Base-by-base conservation (phyloP, 345 rosid species). In the Melastoma malabathricum region DNA sequence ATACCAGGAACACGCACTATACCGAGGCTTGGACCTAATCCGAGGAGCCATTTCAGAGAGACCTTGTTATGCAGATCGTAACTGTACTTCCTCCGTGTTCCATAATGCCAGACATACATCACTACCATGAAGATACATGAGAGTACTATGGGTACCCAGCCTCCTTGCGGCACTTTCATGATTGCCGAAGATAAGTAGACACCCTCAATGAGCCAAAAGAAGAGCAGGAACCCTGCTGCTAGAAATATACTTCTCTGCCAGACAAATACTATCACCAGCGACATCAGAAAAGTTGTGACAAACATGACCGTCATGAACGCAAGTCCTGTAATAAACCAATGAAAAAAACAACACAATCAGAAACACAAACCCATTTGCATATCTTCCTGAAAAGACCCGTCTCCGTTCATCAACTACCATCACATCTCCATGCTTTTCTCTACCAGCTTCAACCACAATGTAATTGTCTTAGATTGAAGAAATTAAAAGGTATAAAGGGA, bases 231-330 rank as follows among this genome's bases (percentile, higher is more conserved):
- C 13, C 80, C 69, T 18, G 85, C 27, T 10, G 99, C 97, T 0
- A 77, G 65, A 55, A 78, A 16, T 54, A 88, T 72, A 18, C 74
- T 83, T 72, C 83, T 80, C 62, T 83, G 83, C 99, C 99, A 93
- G 71, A 97, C 88, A 20, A 93, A 66, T 52, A 93, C 90, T 0
- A 93, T 87, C 23, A 92, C 97, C 49, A 88, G 66, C 51, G 99
- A 88, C 99, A 92, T 92, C 16, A 92, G 64, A 64, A 97, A 88
- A 27, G 99, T 92, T 6, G 99, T 92, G 18, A 92, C 99, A 61
- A 92, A 69, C 99, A 92, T 92, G 44, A 92, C 99, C 1, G 97
- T 92, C 66, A 92, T 92, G 62, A 92, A 95, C 14, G 99, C 99
- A 86, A 92, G 76, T 58, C 99, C 98, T 87, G 77, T 9, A 34